Conservation (phyloP, 1,139 yeast genomes). For the Zygoascus sp. region DNA sequence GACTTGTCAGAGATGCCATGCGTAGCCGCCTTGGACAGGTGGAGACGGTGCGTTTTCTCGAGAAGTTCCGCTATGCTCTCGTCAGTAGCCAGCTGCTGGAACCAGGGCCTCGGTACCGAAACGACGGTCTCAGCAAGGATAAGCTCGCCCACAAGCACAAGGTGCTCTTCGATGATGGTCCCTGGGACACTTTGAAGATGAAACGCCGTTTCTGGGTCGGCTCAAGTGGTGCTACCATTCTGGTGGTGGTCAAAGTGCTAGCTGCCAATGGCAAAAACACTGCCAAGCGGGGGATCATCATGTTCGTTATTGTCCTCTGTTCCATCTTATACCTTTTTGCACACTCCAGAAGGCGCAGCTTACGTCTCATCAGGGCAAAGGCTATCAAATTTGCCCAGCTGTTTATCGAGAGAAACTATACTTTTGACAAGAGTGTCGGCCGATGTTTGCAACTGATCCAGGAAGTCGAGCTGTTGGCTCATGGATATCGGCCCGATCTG, state of each 20-base stretch:
- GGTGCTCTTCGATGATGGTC: conserved; percentile 29
- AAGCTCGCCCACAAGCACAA: conserved; percentile 18
- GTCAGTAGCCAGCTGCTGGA: conserved; percentile 44
- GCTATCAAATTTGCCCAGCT: conserved; percentile 31
- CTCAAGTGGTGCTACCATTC: conserved; percentile 37
- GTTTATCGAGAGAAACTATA: conserved; percentile 30
- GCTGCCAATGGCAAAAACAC: conserved; percentile 23
- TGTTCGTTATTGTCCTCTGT: conserved; percentile 29
- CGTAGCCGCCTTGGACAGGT: conserved; percentile 26
- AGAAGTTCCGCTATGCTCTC: conserved; percentile 42
- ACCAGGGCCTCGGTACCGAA: conserved; percentile 16
- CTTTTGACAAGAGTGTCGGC: conserved; percentile 34
- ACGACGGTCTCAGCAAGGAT: background rate
- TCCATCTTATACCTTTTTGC: conserved; percentile 32
- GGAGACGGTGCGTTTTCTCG: conserved; percentile 39
- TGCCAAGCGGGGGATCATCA: conserved; percentile 9
- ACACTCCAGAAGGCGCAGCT: conserved; percentile 33
- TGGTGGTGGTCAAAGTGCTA: conserved; percentile 34
- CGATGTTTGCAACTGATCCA: conserved; percentile 34
- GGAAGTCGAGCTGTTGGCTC: conserved; percentile 37
- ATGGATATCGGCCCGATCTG: conserved; percentile 32
- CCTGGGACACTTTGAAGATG: conserved; percentile 29
- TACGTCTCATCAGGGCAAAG: conserved; percentile 34
- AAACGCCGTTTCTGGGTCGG: conserved; percentile 31
- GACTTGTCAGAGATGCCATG: conserved; percentile 28